A percentile compares a stretch with the other conserved stretches of the same genome.
Conservation (phyloP, 345 rosid species). For the Ceriops zippeliana region DNA sequence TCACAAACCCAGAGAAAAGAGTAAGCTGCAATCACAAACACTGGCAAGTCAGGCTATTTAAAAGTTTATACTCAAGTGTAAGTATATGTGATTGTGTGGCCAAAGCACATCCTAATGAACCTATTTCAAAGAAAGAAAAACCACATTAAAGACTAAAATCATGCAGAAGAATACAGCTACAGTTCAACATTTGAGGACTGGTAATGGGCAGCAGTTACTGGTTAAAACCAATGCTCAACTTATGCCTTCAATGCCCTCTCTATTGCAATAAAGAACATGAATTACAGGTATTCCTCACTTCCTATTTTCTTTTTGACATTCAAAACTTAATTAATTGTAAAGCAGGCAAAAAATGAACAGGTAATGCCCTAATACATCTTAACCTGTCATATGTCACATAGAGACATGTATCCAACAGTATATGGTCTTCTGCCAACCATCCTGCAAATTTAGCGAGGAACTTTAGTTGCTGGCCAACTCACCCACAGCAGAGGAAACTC, state of each 20-base stretch:
- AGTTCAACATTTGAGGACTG: background rate
- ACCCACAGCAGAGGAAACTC: too few species aligned
- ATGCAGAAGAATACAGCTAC: background rate
- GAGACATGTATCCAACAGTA: too few species aligned
- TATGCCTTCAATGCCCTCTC: too few species aligned
- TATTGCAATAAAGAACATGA: background rate
- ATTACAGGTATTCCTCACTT: background rate
- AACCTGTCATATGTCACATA: too few species aligned
- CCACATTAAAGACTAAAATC: background rate
- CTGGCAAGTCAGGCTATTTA: slow-evolving; percentile 20
- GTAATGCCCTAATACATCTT: background rate
- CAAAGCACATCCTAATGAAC: slow-evolving; percentile 5
- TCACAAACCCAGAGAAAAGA: slow-evolving; percentile 95
- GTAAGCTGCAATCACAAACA: slow-evolving; percentile 69
- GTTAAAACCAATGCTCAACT: too few species aligned
- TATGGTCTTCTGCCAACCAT: too few species aligned
- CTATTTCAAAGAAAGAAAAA: background rate
- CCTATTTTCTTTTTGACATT: background rate
- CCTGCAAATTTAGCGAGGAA: too few species aligned
- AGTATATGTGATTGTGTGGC: background rate
- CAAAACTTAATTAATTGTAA: background rate
- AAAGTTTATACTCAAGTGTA: background rate
- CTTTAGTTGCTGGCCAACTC: too few species aligned
- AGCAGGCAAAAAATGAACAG: background rate
- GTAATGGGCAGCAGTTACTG: background rate